phyloP scores from a whole-genome alignment of 163 green algal species.

The Scenedesmus sp. region DNA sequence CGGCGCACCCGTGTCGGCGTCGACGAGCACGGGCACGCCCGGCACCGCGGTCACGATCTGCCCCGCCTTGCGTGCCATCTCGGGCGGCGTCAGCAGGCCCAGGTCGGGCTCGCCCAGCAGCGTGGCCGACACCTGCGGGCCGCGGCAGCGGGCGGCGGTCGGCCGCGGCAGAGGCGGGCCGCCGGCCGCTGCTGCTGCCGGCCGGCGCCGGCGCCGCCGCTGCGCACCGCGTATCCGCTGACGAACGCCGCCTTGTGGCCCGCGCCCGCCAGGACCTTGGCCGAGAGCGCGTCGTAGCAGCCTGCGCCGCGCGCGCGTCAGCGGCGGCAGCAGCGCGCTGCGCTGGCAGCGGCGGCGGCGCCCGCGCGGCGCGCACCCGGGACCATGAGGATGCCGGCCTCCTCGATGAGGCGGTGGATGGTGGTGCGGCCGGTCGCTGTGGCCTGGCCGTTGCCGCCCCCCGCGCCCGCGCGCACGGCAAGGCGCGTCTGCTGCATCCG shows the following conservation, averaged over 20 bases:
- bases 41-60: slow-evolving; percentile 69
- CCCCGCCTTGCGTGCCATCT: slow-evolving; percentile 73
- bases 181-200: neutral
- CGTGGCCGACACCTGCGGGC: slow-evolving; percentile 68
- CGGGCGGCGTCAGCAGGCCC: slow-evolving; percentile 77
- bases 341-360: neutral
- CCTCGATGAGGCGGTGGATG: slow-evolving; percentile 55
- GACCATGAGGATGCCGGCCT: slow-evolving; percentile 54
- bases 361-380: slow-evolving; percentile 43
- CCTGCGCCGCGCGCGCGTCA: slow-evolving; percentile 42
- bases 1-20: slow-evolving; percentile 77
- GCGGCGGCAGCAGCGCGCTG: no score
- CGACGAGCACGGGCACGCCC: slow-evolving; percentile 70
- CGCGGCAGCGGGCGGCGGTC: neutral
- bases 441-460: no score
- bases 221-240: slow-evolving; percentile 63
- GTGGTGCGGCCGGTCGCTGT: slow-evolving; percentile 52
- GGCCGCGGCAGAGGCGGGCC: neutral
- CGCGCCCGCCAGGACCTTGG: slow-evolving; percentile 55
- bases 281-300: slow-evolving; percentile 78
- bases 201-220: neutral
- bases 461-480: no score
- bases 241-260: slow-evolving; percentile 79
- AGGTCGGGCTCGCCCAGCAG: slow-evolving; percentile 82
- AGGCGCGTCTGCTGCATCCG: no score